Evolutionary conservation across 1,284 basidiomycete genomes (phyloP), one percentile per base, ranked within the genome.

Genomic region (Meira miltonrushii): DNA sequence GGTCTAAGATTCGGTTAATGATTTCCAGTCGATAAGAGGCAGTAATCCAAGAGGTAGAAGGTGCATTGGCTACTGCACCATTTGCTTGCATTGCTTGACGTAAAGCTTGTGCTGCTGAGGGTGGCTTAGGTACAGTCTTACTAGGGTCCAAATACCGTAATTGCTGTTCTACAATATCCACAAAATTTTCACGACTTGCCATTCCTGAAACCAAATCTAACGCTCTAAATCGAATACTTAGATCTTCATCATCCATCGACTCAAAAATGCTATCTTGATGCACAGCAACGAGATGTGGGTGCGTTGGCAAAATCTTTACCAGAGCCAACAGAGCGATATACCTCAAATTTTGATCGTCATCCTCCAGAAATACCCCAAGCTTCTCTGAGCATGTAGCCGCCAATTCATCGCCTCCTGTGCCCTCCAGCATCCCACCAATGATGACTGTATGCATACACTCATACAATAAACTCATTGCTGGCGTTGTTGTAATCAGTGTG

Each of bases 401-500:
- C 41, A 98, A 82, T 1, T 86, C 82, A 69, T 90, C 84, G 10
- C 71, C 67, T 11, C 62, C 68, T 1, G 64, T 58, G 15, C 72
- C 67, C 6, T 54, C 50, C 5, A 98, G 83, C 92, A 99, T 97
- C 4, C 90, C 92, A 10, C 95, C 94, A 12, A 90, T 92, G 70
- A 98, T 97, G 72, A 92, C 94, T 1, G 95, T 97, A 72, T 93
- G 89, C 1, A 99, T 94, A 79, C 94, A 98, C 81, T 99, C 95
- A 79, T 98, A 98, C 8, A 98, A 81, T 21, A 99, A 82, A 17
- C 91, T 95, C 60, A 98, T 95, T 0, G 95, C 95, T 1, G 90
- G 87, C 0, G 95, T 98, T 0, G 90, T 96, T 0, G 90, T 88
- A 61, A 99, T 98, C 58, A 98, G 85, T 58, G 92, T 88, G 0